A percentile compares a stretch with the other conserved stretches of the same genome.
phyloP scores from a whole-genome alignment of 352 stramenopile genomes.

The Phytophthora crassamura region DNA sequence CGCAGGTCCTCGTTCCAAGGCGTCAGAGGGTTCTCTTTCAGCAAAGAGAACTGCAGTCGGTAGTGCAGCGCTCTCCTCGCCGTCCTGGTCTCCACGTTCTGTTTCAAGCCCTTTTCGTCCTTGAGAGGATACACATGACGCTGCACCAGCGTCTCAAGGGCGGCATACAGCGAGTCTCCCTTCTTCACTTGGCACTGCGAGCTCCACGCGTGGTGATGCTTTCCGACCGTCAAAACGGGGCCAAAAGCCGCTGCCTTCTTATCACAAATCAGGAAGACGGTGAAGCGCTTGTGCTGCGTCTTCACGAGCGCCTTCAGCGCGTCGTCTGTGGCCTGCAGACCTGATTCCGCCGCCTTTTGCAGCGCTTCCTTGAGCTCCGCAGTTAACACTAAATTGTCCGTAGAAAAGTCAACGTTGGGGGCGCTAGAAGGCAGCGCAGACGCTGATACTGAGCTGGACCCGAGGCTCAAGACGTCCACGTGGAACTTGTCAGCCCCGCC shows the following conservation, averaged over 20 bases:
- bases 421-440: conserved; percentile 20
- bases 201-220: conserved; percentile 75
- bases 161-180: conserved; percentile 34
- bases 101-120: conserved; percentile 2
- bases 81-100: conserved; percentile 23
- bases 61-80: conserved; percentile 66
- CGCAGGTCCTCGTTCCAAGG: conserved; percentile 58
- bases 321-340: conserved; percentile 31
- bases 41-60: conserved; percentile 69
- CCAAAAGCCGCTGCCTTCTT: conserved; percentile 13
- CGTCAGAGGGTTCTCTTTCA: conserved; percentile 59
- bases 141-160: conserved; percentile 48
- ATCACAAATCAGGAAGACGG: conserved; percentile 56
- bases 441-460: background rate
- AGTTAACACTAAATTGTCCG: conserved; percentile 15
- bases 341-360: conserved; percentile 6
- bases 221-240: conserved; percentile 54
- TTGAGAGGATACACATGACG: conserved; percentile 46
- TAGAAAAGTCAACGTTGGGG: conserved; percentile 28
- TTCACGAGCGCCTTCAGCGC: conserved; percentile 27
- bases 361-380: conserved; percentile 14
- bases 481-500: conserved; percentile 21
- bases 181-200: conserved; percentile 32
- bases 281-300: conserved; percentile 33
- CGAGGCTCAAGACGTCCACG: conserved; percentile 36